Percentiles rank a stretch among this genome's conserved stretches.
Evolutionary conservation across 2,329 filamentous ascomycete genomes (phyloP).

Genomic region (Pseudopyricularia cyperi): DNA sequence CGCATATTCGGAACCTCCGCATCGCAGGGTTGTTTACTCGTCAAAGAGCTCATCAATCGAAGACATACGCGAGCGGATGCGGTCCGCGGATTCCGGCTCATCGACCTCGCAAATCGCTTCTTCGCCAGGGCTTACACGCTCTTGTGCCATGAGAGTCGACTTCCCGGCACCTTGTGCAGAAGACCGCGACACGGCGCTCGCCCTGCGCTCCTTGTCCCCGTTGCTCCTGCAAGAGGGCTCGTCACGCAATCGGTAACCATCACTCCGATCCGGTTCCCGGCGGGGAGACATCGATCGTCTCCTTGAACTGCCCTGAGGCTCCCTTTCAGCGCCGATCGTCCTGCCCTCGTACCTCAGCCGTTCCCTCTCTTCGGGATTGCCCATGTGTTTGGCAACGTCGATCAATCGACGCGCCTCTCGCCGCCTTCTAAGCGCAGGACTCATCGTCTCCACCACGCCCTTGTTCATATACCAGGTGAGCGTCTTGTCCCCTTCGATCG

Average conservation of each 20-base stretch:
- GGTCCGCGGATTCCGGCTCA: too few relatives aligned
- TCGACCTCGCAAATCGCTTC: too few relatives aligned
- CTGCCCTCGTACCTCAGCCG: neutral
- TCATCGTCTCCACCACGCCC: constrained; percentile 9
- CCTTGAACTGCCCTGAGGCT: neutral
- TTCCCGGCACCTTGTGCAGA: too few relatives aligned
- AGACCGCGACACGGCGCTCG: neutral
- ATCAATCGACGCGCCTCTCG: neutral
- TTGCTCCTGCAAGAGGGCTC: neutral
- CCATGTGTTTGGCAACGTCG: neutral
- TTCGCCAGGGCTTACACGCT: too few relatives aligned
- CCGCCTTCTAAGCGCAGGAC: constrained; percentile 3
- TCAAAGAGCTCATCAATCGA: too few relatives aligned
- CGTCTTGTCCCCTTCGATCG: constrained; percentile 2
- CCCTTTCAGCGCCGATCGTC: neutral
- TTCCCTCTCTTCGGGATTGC: neutral
- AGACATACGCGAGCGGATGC: too few relatives aligned
- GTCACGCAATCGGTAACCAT: neutral
- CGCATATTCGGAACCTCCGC: too few relatives aligned
- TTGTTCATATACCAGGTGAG: constrained; percentile 12
- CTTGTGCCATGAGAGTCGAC: too few relatives aligned
- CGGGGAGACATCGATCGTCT: neutral
- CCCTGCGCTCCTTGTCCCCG: neutral
- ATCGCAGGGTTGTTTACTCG: too few relatives aligned
- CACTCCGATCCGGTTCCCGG: neutral